Evolutionary conservation across 2,329 filamentous ascomycete genomes (phyloP), one percentile per base, ranked within the genome.

Genomic region (Talaromyces sp.): DNA sequence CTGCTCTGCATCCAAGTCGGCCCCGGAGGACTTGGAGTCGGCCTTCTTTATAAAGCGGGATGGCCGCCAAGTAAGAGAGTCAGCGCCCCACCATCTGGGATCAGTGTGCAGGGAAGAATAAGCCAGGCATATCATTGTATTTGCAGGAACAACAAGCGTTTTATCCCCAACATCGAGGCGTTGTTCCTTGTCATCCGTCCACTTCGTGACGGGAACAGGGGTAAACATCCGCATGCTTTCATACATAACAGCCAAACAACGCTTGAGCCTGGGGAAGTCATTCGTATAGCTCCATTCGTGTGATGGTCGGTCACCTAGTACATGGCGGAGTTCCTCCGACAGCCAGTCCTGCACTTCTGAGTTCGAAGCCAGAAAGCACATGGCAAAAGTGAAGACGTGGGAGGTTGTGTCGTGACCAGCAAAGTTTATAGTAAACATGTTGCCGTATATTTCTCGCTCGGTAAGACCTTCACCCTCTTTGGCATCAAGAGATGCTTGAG

Each of bases 161-260:
- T 27, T 57, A 6, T 57, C 40, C n/a, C 56, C 28, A 8, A 57
- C 27, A 50, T 57, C 16, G 9, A 57, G 56, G 4, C 28, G 8
- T 18, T 57, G 56, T 34, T 28, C 42, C 34, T 57, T 57, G n/a
- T 50, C 40, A 2, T 27, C 16, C 3, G 56, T 57, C 56, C 56
- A 57, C 9, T 57, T 57, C 9, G 56, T 34, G 6, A 57, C 56
- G 7, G 56, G 56, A 23, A 57, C 16, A 40, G 64, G 62, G 36
- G 55, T 27, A 42, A 47, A 57, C 18, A 57, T 18, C 40, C 55
- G 34, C 23, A 57, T 40, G n/a, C 33, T 57, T 42, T 57, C 55
- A 27, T 57, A 31, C 10, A 57, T 1, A 6, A 57, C 36, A 9
- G 55, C 40, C 36, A 42, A 10, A 10, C 55, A 57, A 9, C 55